Base-by-base conservation (phyloP, 768 basidiomycete species). In the Basidioascus undulatus region DNA sequence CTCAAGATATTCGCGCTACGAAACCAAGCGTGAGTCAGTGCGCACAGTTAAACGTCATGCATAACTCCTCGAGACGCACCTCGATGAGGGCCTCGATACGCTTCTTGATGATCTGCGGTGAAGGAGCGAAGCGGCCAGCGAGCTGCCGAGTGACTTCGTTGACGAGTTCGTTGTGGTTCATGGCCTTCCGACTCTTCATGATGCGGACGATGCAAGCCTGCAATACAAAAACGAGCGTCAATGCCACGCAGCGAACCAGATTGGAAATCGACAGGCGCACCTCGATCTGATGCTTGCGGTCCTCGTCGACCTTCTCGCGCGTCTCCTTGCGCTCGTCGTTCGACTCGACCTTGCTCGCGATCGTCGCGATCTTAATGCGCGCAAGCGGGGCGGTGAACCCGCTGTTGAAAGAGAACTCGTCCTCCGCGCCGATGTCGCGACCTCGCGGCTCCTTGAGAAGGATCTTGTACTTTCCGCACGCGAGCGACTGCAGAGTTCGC, bases 141-240 rank as follows among this genome's bases (percentile, higher is more conserved):
- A 98, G 60, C 50, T 94, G 89, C 18, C 72, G 70, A 34, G 81
- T 82, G 26, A 84, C 83, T 58, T 96, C 87, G 49, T 75, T 77
- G 45, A 94, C 65, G 12, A 98, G 68, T 42, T 86, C 82, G 44
- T 72, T 81, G 52, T 94, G 83, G 6, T 65, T 61, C 72, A 96
- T 74, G 40, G 70, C 68, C 55, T 94, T 94, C 41, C 86, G 65
- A 54, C 83, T 76, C 61, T 96, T 96, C 89, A 98, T 96, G 23
- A 94, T 74, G 25, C 92, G 74, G 20, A 98, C 92, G 47, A 96
- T 77, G 53, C 83, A 94, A 1, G 92, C 92, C 87, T 98, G 46
- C 3, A 4, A 36, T 12, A 24, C 13, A 34, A 25, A 27, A 33
- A 20, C 10, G 15, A 30, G 15, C 1, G 37, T 23, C 13, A 11